Evolutionary conservation across 768 basidiomycete genomes (phyloP).

Genomic region (Boletus reticuloceps): DNA sequence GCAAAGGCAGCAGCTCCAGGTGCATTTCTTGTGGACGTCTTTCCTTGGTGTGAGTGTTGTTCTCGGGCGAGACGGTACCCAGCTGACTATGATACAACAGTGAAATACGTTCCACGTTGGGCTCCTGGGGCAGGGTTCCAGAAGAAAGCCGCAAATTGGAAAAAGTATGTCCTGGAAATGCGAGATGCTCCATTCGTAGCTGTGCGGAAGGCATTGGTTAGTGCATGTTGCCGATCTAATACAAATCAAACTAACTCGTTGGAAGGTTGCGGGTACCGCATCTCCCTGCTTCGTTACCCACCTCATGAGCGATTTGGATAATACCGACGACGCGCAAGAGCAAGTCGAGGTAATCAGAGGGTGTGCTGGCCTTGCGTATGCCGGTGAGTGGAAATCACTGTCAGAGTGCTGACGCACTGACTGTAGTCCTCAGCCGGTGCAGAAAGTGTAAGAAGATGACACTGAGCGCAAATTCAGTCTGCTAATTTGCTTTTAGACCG

Average conservation of each 20-base stretch:
- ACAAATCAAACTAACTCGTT: neutral
- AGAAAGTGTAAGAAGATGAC: constrained; percentile 29
- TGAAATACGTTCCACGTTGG: constrained; percentile 54
- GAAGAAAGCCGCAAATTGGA: constrained; percentile 50
- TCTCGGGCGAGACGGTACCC: neutral
- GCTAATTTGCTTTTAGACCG: constrained; percentile 19
- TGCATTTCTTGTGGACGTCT: constrained; percentile 49
- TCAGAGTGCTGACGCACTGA: constrained; percentile 5
- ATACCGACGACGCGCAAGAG: constrained; percentile 9
- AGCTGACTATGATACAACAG: constrained; percentile 26
- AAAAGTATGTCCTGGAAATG: constrained; percentile 46
- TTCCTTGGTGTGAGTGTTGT: constrained; percentile 38
- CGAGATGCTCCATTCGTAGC: constrained; percentile 42
- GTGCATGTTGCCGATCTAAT: neutral
- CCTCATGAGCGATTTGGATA: constrained; percentile 21
- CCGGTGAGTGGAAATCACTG: constrained; percentile 31
- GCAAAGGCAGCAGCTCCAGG: constrained; percentile 49
- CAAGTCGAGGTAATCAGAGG: constrained; percentile 37
- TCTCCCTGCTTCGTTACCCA: constrained; percentile 32
- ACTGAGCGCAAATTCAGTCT: neutral
- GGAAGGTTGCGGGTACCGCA: constrained; percentile 24
- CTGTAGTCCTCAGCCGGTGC: constrained; percentile 34
- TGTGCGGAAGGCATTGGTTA: constrained; percentile 39
- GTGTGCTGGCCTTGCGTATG: constrained; percentile 47
- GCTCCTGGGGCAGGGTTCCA: constrained; percentile 51